phyloP scores from a whole-genome alignment of 1,284 basidiomycete genomes.

The Cutaneotrichosporon spelunceum region DNA sequence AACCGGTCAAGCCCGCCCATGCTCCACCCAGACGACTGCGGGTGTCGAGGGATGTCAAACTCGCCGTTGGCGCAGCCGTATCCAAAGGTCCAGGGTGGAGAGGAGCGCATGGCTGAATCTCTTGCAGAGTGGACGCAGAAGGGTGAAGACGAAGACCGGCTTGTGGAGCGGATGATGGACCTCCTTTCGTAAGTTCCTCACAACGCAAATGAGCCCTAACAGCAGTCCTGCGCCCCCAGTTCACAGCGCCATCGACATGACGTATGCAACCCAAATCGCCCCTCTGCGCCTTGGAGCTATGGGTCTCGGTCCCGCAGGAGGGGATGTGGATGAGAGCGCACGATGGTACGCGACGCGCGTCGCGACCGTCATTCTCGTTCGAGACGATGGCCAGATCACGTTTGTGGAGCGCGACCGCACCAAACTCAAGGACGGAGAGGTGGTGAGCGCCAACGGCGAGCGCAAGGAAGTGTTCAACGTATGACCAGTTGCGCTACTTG shows the following conservation, averaged over 20 bases:
- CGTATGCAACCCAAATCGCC: constrained; percentile 30
- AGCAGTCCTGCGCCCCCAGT: constrained; percentile 16
- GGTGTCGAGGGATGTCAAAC: constrained; percentile 39
- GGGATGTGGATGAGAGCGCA: not conserved
- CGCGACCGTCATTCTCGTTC: constrained; percentile 45
- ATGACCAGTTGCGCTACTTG: not conserved
- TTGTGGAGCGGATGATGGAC: constrained; percentile 39
- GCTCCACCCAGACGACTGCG: constrained; percentile 10
- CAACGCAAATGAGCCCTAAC: not conserved
- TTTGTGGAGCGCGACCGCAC: constrained; percentile 48
- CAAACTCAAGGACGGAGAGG: constrained; percentile 31
- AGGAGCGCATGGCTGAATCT: constrained; percentile 29
- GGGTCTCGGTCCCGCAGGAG: not conserved
- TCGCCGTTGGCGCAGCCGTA: constrained; percentile 39
- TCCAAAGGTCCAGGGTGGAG: constrained; percentile 43
- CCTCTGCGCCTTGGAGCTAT: constrained; percentile 27
- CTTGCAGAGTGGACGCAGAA: constrained; percentile 30
- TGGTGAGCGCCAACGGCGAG: not conserved
- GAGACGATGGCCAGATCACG: constrained; percentile 36
- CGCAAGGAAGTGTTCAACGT: not conserved
- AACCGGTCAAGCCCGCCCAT: constrained; percentile 35
- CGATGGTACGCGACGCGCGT: constrained; percentile 48
- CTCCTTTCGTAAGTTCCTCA: constrained; percentile 40
- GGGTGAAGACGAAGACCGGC: constrained; percentile 24
- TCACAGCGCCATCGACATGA: constrained; percentile 19